Evolutionary conservation across 441 rosid species (phyloP), one percentile per base, ranked within the genome.

Genomic region (Pelargonium cotyledonis): DNA sequence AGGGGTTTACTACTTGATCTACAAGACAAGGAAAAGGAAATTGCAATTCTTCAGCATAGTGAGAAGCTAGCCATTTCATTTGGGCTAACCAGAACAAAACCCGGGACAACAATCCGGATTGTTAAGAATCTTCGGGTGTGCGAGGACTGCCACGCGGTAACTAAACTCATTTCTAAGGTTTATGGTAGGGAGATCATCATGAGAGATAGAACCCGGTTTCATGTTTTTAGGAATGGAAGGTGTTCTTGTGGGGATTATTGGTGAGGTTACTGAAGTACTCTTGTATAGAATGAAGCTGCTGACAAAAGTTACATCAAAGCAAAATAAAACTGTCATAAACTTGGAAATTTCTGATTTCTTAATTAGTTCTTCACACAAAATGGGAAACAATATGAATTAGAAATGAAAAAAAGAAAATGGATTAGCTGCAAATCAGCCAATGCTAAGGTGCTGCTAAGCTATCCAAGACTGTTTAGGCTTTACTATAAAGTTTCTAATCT

Each of bases 111-210:
- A 16, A 58, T 58, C 2, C 19, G 63, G 29, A 58, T 58, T 58
- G n/a, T 21, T 15, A 58, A 58, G 63, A 58, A 58, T 16, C 29
- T 58, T 11, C 15, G 63, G 23, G 29, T 58, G 29, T 58, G 63
- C 6, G 29, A 58, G 19, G 63, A 58, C 12, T 58, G 63, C n/a
- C 63, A 58, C 11, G n/a, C n/a, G 19, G 63, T 21, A 58, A 21
- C 63, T 12, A 58, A 58, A 58, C 29, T 58, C 63, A 58, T 58
- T 26, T 58, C 63, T 16, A 58, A 58, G 63, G 7, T 21, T 58
- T 58, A 58, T 58, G 29, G 29, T 58, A 15, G 63, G 8, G 63
- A 58, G 29, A 58, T 58, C 16, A 26, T 58, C 29, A 21, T 58
- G 63, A 58, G 63, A 11, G 63, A 58, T 16, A 15, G 63, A 21